These are phyloP conservation scores for Phytopythium litorale DNA, from an alignment of 352 stramenopile genomes.

Conservation along the genomic window DNA sequence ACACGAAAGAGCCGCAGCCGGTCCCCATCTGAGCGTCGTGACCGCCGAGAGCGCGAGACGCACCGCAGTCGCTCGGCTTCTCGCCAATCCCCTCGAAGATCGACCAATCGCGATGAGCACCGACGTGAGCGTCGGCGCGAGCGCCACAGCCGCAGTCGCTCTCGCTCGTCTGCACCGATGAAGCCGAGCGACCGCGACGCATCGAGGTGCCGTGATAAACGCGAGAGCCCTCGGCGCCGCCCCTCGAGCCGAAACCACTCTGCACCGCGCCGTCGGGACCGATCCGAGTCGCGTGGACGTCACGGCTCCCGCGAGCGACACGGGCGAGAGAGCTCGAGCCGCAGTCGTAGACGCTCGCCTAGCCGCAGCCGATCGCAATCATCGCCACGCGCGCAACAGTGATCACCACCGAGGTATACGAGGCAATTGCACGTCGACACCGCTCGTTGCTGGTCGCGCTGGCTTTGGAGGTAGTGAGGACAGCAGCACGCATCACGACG, in stretches of 20 bases:
- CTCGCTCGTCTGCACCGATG: background rate
- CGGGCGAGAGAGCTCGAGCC: background rate
- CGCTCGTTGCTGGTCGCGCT: background rate
- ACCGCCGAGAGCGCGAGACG: background rate
- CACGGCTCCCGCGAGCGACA: background rate
- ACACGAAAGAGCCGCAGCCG: slow-evolving; percentile 2
- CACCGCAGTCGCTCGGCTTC: background rate
- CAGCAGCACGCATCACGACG: background rate
- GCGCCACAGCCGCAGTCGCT: slow-evolving; percentile 2
- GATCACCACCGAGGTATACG: background rate
- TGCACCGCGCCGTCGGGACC: background rate
- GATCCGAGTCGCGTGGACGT: background rate
- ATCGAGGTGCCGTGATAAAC: background rate
- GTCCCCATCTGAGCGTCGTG: background rate
- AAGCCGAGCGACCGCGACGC: background rate
- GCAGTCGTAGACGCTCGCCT: slow-evolving; percentile 4
- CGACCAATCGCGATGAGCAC: background rate
- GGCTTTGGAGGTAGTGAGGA: background rate
- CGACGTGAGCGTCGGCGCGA: background rate
- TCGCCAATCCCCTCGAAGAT: background rate
- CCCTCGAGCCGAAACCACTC: background rate
- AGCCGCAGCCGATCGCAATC: background rate
- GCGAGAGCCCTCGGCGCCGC: background rate
- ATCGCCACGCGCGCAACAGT: no score
- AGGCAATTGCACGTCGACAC: background rate